Base-by-base conservation (phyloP, 2,329 filamentous ascomycete genomes). In the Pseudogymnoascus sp. region DNA sequence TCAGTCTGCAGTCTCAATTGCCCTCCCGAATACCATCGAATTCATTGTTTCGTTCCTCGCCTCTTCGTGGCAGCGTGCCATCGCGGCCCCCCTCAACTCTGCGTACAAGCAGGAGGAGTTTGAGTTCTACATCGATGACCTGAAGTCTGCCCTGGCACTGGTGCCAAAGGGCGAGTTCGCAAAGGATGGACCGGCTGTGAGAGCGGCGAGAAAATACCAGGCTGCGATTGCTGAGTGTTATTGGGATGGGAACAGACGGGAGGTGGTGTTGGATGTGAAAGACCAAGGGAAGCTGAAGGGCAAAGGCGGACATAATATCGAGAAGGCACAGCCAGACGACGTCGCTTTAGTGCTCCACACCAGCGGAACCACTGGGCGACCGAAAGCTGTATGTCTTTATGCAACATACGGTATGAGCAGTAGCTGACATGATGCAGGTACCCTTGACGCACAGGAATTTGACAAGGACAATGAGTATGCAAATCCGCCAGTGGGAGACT, bases 41-140 rank as follows among this genome's bases (percentile, higher is more conserved):
- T 95, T 96, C 77, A 89, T 96, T 73, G 86, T 95, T 64, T 86
- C 90, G 1, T 96, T 96, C 77, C 83, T 96, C 51, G 91, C 90
- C n/a, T 83, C 86, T 16, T 85, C 90, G n/a, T 91, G 88, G 85
- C 91, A 95, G 78, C 84, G 91, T 70, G 89, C 81, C 31, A 88
- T 95, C 69, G 91, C 91, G 6, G 91, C 91, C 2, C 91, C 91
- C n/a, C 79, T 96, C 68, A 96, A 96, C 75, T 86, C 91, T 42
- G 88, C 87, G 51, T 96, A 96, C 80, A 96, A 93, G 78, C 90
- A 95, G 76, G 87, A 87, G 64, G 91, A 96, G 75, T 95, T 93
- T 74, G 91, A 95, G 74, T 96, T 96, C 77, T 96, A 95, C 76
- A 93, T 96, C 71, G 88, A 92, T 68, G 91, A 96, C 73, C 81